These are phyloP conservation scores for Xylaria sp. DNA, from an alignment of 2,329 filamentous ascomycete genomes.

Conservation along the genomic window DNA sequence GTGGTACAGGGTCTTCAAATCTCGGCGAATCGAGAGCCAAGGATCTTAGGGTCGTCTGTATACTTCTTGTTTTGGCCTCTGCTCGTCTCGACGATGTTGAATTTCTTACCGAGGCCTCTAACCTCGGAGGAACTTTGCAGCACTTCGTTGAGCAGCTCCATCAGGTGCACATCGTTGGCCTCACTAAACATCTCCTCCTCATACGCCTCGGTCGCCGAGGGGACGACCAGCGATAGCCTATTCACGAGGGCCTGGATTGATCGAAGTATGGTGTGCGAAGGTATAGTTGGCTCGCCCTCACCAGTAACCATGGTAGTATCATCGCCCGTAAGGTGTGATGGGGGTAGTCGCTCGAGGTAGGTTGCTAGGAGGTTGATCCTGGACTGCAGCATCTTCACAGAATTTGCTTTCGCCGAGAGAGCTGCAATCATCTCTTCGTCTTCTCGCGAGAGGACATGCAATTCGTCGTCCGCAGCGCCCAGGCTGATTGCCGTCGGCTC, in stretches of 20 bases:
- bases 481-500: constrained; percentile 46
- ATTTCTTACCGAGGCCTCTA: constrained; percentile 80
- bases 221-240: constrained; percentile 82
- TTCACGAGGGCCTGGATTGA: constrained; percentile 88
- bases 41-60: constrained; percentile 27
- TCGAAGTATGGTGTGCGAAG: constrained; percentile 80
- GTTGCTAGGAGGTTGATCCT: constrained; percentile 75
- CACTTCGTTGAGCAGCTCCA: constrained; percentile 79
- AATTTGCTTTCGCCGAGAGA: constrained; percentile 88
- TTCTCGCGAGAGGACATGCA: constrained; percentile 62
- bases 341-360: constrained; percentile 81
- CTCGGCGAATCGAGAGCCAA: constrained; percentile 40
- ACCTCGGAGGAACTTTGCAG: constrained; percentile 77
- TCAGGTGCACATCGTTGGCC: constrained; percentile 83
- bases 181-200: constrained; percentile 78
- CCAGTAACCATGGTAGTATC: constrained; percentile 48
- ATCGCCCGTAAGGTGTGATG: constrained; percentile 67
- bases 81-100: constrained; percentile 64
- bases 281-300: constrained; percentile 52
- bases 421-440: constrained; percentile 71
- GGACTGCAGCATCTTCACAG: constrained; percentile 89
- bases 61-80: constrained; percentile 45
- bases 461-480: constrained; percentile 48
- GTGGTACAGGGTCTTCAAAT: constrained; percentile 34
- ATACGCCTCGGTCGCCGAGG: constrained; percentile 73